Evolutionary conservation across 352 stramenopile species (phyloP).

Genomic region (Lagenidium giganteum): DNA sequence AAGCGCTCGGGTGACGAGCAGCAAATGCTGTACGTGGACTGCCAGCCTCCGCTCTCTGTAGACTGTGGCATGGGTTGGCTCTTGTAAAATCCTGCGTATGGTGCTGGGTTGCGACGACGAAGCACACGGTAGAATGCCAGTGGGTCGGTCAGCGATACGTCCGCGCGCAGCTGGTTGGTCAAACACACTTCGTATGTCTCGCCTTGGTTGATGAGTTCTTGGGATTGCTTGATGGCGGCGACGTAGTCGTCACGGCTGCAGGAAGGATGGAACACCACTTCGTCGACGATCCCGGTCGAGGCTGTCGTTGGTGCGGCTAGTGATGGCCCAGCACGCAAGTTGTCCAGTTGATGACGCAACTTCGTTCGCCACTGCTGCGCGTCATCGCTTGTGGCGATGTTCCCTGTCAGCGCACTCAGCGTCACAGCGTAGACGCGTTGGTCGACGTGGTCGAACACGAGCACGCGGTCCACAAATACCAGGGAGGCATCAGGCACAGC

Average conservation of each 20-base stretch:
- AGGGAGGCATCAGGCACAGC: slow-evolving; percentile 86
- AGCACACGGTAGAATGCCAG: slow-evolving; percentile 86
- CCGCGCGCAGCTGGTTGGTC: slow-evolving; percentile 86
- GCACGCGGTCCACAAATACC: slow-evolving; percentile 77
- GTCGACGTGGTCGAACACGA: slow-evolving; percentile 84
- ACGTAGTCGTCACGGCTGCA: slow-evolving; percentile 70
- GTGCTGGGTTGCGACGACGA: slow-evolving; percentile 90
- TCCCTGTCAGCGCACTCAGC: slow-evolving; percentile 20
- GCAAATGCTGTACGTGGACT: slow-evolving; percentile 82
- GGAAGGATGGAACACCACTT: slow-evolving; percentile 42
- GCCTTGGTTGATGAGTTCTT: slow-evolving; percentile 82
- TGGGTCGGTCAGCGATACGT: slow-evolving; percentile 25
- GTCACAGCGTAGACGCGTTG: slow-evolving; percentile 71
- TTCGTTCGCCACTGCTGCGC: slow-evolving; percentile 10
- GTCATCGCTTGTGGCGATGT: too few relatives aligned
- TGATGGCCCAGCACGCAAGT: too few relatives aligned
- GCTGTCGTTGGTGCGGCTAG: too few relatives aligned
- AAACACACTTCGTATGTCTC: slow-evolving; percentile 96
- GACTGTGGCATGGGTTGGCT: slow-evolving; percentile 39
- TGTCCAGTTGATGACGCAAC: slow-evolving; percentile 4
- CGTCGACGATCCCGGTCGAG: too few relatives aligned
- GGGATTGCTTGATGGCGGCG: slow-evolving; percentile 72
- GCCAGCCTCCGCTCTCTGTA: slow-evolving; percentile 3
- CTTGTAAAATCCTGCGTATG: slow-evolving; percentile 89
- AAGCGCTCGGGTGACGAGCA: slow-evolving; percentile 95